These are phyloP conservation scores for Rosellinia necatrix DNA, from an alignment of 2,329 filamentous ascomycete species.

Conservation along the genomic window DNA sequence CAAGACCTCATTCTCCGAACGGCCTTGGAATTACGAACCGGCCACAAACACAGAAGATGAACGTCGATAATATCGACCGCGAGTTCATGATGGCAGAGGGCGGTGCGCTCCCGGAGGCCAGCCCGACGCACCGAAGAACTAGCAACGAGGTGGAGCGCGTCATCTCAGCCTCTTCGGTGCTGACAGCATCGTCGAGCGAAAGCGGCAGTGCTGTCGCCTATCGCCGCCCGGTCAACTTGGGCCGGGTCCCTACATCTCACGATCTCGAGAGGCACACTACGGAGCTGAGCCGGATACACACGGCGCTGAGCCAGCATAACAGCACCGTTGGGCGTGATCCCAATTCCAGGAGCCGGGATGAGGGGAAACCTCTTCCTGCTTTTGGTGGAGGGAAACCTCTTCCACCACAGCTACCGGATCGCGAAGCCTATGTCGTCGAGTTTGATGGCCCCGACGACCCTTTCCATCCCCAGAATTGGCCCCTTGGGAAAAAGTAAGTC, in stretches of 20 bases:
- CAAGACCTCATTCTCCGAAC: neutral
- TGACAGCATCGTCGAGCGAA: constrained; percentile 53
- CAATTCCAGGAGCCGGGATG: constrained; percentile 53
- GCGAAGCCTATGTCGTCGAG: constrained; percentile 80
- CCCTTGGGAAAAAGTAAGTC: constrained; percentile 73
- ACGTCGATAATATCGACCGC: constrained; percentile 58
- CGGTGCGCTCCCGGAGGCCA: constrained; percentile 27
- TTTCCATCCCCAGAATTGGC: constrained; percentile 87
- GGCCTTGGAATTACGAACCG: neutral
- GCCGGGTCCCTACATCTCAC: constrained; percentile 64
- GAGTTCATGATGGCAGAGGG: constrained; percentile 58
- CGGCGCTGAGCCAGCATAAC: constrained; percentile 71
- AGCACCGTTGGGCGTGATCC: constrained; percentile 68
- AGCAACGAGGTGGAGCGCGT: constrained; percentile 65
- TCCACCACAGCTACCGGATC: constrained; percentile 69
- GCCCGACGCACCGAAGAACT: constrained; percentile 39
- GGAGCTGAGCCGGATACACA: constrained; percentile 72
- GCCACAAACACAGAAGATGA: neutral
- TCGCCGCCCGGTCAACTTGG: constrained; percentile 54
- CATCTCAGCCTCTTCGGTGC: constrained; percentile 56
- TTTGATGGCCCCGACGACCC: constrained; percentile 86
- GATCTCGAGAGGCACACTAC: constrained; percentile 74
- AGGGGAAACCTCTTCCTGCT: constrained; percentile 63
- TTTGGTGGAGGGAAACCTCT: constrained; percentile 78
- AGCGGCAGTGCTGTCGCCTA: constrained; percentile 33